A percentile compares a stretch with the other conserved stretches of the same genome.
Evolutionary conservation across 2,329 filamentous ascomycete species (phyloP).

Genomic region (Cordyceps militaris): DNA sequence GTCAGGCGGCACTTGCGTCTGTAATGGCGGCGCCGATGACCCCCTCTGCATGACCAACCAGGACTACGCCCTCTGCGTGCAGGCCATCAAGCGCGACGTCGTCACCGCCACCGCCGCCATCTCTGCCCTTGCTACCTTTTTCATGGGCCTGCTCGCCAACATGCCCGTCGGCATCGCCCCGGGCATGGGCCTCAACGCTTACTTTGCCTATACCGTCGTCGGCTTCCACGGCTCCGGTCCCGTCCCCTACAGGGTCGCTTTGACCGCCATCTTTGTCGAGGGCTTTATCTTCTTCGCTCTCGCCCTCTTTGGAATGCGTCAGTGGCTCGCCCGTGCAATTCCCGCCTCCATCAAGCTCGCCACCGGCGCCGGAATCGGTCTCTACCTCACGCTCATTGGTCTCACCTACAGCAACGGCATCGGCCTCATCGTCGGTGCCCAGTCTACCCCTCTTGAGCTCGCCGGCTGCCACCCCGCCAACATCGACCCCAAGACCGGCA

Average conservation of each 20-base stretch:
- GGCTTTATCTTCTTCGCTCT: conserved; percentile 78
- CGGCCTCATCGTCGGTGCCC: conserved; percentile 65
- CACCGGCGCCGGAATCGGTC: conserved; percentile 76
- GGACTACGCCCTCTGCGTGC: conserved; percentile 57
- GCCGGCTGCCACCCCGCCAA: conserved; percentile 57
- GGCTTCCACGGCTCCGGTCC: conserved; percentile 67
- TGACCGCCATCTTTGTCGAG: conserved; percentile 84
- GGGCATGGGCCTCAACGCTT: conserved; percentile 66
- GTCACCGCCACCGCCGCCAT: conserved; percentile 83
- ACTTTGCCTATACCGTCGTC: conserved; percentile 73
- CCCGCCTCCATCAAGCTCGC: conserved; percentile 81
- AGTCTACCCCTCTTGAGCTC: conserved; percentile 62
- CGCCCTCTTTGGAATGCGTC: conserved; percentile 72
- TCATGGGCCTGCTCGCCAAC: conserved; percentile 77
- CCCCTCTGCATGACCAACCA: conserved; percentile 45
- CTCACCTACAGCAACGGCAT: conserved; percentile 78
- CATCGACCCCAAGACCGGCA: conserved; percentile 35
- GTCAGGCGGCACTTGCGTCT: conserved; percentile 70
- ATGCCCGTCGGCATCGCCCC: conserved; percentile 41
- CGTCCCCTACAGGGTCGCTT: conserved; percentile 66
- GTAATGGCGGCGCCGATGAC: conserved; percentile 45
- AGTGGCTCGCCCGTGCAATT: conserved; percentile 81
- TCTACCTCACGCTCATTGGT: conserved; percentile 72
- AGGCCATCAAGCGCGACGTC: conserved; percentile 65
- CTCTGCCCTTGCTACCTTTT: conserved; percentile 69